These are phyloP conservation scores for Zalaria obscura DNA, from an alignment of 2,329 filamentous ascomycete species.

Conservation along the genomic window DNA sequence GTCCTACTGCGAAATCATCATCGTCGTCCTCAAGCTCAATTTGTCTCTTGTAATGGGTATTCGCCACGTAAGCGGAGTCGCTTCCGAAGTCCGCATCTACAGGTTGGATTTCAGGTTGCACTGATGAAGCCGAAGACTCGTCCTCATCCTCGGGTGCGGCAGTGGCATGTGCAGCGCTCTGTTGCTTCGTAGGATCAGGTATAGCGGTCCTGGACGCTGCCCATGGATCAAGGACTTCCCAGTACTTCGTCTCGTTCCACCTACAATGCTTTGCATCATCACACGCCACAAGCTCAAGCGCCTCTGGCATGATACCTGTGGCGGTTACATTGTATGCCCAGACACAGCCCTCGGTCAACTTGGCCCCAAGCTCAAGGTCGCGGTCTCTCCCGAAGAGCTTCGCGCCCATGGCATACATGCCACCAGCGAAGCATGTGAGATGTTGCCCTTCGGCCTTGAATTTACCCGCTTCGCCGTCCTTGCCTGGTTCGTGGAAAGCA, in stretches of 20 bases:
- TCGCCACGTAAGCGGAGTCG: background rate
- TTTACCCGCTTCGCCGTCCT: constrained; percentile 7
- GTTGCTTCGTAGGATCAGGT: background rate
- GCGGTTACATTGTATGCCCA: constrained; percentile 38
- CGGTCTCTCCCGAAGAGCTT: constrained; percentile 35
- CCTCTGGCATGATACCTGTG: constrained; percentile 41
- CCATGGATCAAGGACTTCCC: constrained; percentile 24
- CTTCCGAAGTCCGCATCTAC: background rate
- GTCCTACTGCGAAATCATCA: too few relatives aligned
- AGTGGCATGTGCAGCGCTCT: background rate
- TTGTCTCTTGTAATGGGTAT: background rate
- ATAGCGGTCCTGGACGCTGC: constrained; percentile 3
- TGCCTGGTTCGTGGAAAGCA: background rate
- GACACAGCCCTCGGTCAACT: constrained; percentile 40
- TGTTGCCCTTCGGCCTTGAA: constrained; percentile 33
- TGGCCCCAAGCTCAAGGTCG: constrained; percentile 34
- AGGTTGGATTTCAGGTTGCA: background rate
- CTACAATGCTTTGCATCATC: constrained; percentile 23
- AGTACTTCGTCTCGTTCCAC: constrained; percentile 29
- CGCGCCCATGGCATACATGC: constrained; percentile 40
- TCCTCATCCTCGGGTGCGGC: background rate
- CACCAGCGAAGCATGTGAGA: constrained; percentile 39
- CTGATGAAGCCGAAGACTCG: background rate
- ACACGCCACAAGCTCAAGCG: constrained; percentile 29
- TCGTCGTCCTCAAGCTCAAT: background rate